A percentile compares a stretch with the other conserved stretches of the same genome.
phyloP scores from a whole-genome alignment of 2,329 filamentous ascomycete genomes.

The Aspergillus brasiliensis region DNA sequence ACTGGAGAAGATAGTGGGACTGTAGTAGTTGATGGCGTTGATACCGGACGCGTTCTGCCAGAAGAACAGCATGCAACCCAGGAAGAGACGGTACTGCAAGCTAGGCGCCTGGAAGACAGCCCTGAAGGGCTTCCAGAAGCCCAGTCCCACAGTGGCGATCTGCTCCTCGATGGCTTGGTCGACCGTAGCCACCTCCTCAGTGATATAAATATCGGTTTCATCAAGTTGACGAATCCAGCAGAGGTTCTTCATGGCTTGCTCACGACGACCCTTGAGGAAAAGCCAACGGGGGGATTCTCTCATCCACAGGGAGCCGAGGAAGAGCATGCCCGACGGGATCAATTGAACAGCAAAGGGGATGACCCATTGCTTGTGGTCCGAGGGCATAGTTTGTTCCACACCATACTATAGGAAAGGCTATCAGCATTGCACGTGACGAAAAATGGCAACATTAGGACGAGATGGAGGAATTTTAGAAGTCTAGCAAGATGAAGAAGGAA shows the following conservation, averaged over 20 bases:
- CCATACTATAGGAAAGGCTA: conserved; percentile 48
- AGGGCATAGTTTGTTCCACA: conserved; percentile 40
- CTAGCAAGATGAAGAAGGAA: not conserved
- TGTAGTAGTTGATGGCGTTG: conserved; percentile 80
- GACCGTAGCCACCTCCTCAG: conserved; percentile 71
- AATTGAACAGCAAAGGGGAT: conserved; percentile 39
- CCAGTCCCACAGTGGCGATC: conserved; percentile 62
- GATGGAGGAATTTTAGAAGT: not conserved
- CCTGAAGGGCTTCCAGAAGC: conserved; percentile 73
- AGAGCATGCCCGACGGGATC: conserved; percentile 37
- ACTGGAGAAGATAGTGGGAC: conserved; percentile 66
- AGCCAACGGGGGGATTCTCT: conserved; percentile 68
- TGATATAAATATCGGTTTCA: conserved; percentile 59
- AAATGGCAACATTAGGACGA: not conserved
- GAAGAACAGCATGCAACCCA: conserved; percentile 74
- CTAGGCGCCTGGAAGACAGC: conserved; percentile 55
- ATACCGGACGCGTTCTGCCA: conserved; percentile 78
- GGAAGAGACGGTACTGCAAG: conserved; percentile 71
- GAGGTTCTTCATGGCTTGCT: conserved; percentile 62
- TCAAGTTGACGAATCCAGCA: conserved; percentile 46
- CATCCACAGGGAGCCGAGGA: conserved; percentile 61
- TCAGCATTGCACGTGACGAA: conserved; percentile 12
- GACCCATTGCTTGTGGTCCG: conserved; percentile 34
- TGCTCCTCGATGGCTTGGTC: conserved; percentile 69
- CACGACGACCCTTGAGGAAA: conserved; percentile 67